Conservation (phyloP, 768 basidiomycete genomes). For the Terana coerulea region DNA sequence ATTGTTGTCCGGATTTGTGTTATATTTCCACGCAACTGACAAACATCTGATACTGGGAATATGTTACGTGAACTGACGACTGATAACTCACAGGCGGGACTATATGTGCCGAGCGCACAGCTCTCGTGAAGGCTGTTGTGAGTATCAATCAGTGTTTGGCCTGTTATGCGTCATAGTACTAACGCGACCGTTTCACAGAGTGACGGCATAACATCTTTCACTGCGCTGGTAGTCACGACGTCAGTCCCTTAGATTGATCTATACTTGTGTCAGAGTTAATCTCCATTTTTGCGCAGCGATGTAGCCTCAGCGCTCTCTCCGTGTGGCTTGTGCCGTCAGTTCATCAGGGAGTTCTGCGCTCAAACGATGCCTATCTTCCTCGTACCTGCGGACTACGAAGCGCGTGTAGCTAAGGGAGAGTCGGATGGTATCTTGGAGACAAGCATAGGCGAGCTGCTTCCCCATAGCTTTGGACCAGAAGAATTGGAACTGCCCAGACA, state of each 20-base stretch:
- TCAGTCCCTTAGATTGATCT: conserved; percentile 36
- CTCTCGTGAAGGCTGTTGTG: conserved; percentile 91
- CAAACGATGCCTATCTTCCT: conserved; percentile 70
- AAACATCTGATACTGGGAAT: not conserved
- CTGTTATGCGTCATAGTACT: not conserved
- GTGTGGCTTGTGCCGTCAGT: conserved; percentile 92
- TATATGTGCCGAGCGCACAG: conserved; percentile 94
- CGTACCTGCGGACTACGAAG: conserved; percentile 60
- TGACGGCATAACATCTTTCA: conserved; percentile 68
- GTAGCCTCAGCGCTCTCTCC: conserved; percentile 68
- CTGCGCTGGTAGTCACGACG: conserved; percentile 79
- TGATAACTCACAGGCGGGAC: conserved; percentile 57
- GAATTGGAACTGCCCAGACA: conserved; percentile 54
- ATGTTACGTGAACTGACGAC: not conserved
- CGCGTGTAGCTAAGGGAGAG: conserved; percentile 33
- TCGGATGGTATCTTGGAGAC: conserved; percentile 54
- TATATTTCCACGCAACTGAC: not conserved
- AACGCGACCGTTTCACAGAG: conserved; percentile 46
- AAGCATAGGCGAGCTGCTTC: conserved; percentile 71
- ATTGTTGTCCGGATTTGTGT: not conserved
- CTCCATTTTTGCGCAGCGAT: conserved; percentile 44
- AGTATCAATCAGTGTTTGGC: conserved; percentile 28
- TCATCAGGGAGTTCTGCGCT: conserved; percentile 82
- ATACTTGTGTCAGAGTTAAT: not conserved
- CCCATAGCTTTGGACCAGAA: conserved; percentile 87